These are phyloP conservation scores for Solanum etuberosum DNA, from an alignment of 257 asterid species.

Conservation along the genomic window DNA sequence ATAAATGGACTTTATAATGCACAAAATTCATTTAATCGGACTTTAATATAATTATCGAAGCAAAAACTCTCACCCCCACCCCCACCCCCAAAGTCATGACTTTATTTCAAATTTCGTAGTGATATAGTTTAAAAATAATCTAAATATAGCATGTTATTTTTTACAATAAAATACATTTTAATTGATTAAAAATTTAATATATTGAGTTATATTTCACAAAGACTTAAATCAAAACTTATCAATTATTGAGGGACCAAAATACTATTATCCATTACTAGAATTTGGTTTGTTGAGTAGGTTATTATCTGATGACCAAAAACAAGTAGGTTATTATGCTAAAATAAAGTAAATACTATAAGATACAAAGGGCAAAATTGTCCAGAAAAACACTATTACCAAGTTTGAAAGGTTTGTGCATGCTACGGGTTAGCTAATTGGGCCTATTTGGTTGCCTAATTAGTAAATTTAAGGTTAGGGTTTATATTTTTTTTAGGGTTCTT, in stretches of 20 bases:
- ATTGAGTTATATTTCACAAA: neutral
- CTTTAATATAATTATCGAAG: too few relatives aligned
- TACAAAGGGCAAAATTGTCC: neutral
- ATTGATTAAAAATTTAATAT: neutral
- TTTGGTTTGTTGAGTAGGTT: neutral
- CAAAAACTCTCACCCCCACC: too few relatives aligned
- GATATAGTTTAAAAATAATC: too few relatives aligned
- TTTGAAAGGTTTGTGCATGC: neutral
- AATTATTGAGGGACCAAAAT: neutral
- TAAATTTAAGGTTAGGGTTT: neutral
- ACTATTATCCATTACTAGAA: neutral
- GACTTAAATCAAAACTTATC: neutral
- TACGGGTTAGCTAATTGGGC: neutral
- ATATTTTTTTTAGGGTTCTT: too few relatives aligned
- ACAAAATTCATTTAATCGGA: too few relatives aligned
- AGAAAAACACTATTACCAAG: neutral
- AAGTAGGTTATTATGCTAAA: neutral
- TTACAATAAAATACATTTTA: neutral
- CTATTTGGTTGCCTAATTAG: neutral
- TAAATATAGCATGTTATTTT: too few relatives aligned
- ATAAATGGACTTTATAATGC: too few relatives aligned
- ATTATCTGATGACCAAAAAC: neutral
- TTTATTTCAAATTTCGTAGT: too few relatives aligned
- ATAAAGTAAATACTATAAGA: neutral
- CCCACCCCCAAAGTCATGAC: too few relatives aligned